phyloP scores from a whole-genome alignment of 257 asterid species.

The Verbascum thapsus region DNA sequence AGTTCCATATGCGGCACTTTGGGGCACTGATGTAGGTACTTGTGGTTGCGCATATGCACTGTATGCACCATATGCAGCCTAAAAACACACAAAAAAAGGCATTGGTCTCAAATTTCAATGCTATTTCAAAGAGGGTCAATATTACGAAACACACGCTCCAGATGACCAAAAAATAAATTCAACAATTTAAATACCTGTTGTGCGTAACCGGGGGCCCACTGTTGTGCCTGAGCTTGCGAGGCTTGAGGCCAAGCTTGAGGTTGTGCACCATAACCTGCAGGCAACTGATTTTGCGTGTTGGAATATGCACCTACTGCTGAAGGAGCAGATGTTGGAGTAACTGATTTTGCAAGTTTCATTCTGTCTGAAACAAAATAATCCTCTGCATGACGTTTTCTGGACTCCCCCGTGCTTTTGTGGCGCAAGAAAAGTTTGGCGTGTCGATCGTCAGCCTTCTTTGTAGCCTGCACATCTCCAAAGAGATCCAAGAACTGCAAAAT shows the following conservation, averaged over 20 bases:
- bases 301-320: conserved; percentile 75
- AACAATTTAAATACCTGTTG: conserved; percentile 87
- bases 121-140: background rate
- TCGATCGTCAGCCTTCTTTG: conserved; percentile 80
- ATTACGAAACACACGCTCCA: background rate
- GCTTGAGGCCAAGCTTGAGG: conserved; percentile 95
- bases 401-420: conserved; percentile 74
- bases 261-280: conserved; percentile 77
- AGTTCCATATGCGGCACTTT: conserved; percentile 73
- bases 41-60: conserved; percentile 75
- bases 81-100: conserved; percentile 12
- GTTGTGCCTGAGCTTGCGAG: conserved; percentile 78
- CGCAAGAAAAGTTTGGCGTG: conserved; percentile 84
- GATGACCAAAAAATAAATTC: background rate
- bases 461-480: conserved; percentile 70
- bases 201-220: conserved; percentile 79
- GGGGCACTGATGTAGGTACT: conserved; percentile 68
- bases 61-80: conserved; percentile 69
- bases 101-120: background rate
- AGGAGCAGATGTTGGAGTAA: conserved; percentile 54
- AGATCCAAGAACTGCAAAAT: conserved; percentile 88
- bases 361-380: conserved; percentile 81
- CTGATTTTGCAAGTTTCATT: conserved; percentile 68
- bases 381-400: conserved; percentile 87
- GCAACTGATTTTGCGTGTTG: conserved; percentile 73